phyloP scores from a whole-genome alignment of 1,284 basidiomycete genomes.

The Ceratobasidium sp. region DNA sequence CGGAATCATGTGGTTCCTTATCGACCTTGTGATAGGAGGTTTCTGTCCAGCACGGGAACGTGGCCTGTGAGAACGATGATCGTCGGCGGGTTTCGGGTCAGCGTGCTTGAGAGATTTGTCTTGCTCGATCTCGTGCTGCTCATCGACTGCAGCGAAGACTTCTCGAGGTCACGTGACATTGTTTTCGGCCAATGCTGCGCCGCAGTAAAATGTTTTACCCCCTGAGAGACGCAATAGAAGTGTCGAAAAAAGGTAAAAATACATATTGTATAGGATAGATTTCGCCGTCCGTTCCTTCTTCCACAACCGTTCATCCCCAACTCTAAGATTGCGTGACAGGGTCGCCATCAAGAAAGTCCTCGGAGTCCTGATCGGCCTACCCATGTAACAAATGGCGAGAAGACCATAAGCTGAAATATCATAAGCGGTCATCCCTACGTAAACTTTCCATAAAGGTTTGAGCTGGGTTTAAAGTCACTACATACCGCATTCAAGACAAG shows the following conservation, averaged over 20 bases:
- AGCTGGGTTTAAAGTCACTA: no score
- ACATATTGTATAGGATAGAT: neutral
- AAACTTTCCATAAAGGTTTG: no score
- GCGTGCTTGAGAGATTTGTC: no score
- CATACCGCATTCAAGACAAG: no score
- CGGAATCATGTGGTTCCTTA: neutral
- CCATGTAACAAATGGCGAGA: no score
- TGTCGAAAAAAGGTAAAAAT: neutral
- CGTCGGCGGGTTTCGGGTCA: no score
- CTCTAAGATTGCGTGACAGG: neutral
- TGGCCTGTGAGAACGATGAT: no score
- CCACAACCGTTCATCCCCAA: neutral
- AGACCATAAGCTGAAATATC: no score
- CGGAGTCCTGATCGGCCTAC: no score
- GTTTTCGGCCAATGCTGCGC: neutral
- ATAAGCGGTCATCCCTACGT: no score
- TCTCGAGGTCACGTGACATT: neutral
- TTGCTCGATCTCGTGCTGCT: no score
- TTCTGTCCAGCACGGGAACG: no score
- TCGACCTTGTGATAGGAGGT: neutral
- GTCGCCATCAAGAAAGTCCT: neutral
- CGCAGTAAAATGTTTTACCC: neutral
- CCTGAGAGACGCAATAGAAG: neutral
- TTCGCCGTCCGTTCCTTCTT: neutral
- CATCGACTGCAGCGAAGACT: conserved; percentile 9